Evolutionary conservation across 73 alveolate species (phyloP).

Genomic region (Paramecium sexaurelia): DNA sequence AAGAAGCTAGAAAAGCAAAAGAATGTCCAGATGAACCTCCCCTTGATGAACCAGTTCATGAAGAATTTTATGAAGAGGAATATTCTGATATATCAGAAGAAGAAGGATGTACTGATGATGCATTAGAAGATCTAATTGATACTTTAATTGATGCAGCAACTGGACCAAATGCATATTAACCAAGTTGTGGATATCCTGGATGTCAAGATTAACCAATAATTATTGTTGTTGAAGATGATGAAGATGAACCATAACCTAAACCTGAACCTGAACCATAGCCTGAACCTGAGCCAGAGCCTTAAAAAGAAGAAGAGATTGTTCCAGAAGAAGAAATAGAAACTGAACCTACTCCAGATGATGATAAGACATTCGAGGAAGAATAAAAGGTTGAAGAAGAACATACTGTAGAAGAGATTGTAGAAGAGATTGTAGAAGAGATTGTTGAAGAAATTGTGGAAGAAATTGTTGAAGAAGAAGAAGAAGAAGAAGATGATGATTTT

Average conservation of each 20-base stretch:
- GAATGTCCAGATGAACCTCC: slow-evolving; percentile 15
- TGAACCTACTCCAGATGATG: slow-evolving; percentile 37
- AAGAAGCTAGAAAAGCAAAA: background rate
- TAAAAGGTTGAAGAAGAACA: background rate
- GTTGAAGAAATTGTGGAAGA: background rate
- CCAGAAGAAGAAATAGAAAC: background rate
- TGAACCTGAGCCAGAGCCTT: background rate
- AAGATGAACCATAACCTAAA: slow-evolving; percentile 13
- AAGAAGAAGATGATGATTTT: slow-evolving; percentile 11
- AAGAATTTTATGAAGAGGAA: slow-evolving; percentile 4
- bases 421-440: background rate
- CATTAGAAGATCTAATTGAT: slow-evolving; percentile 31
- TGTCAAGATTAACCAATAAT: background rate
- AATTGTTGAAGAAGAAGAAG: background rate
- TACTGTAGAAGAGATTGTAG: background rate
- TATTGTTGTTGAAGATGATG: slow-evolving; percentile 47
- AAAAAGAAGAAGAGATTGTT: background rate
- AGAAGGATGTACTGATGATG: slow-evolving; percentile 33
- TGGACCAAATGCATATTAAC: background rate
- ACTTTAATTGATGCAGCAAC: slow-evolving; percentile 35
- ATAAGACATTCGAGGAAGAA: background rate
- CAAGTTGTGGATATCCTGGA: slow-evolving; percentile 28
- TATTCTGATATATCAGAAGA: background rate
- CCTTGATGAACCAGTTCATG: slow-evolving; percentile 6
- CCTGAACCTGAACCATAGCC: slow-evolving; percentile 5